phyloP scores from a whole-genome alignment of 352 stramenopile species.

The Blastocystis sp. region DNA sequence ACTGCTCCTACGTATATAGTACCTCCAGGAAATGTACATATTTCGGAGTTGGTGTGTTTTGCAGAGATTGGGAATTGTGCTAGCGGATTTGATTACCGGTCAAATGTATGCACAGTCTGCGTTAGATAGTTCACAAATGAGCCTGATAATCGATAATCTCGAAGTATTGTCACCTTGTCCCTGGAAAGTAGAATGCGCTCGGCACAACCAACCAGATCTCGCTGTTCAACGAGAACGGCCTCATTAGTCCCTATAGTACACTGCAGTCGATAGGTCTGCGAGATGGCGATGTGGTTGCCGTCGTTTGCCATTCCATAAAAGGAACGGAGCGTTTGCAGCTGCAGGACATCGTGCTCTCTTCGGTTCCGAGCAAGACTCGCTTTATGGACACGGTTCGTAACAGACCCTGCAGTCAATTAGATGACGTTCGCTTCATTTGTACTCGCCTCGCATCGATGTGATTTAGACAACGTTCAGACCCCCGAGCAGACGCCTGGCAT shows the following conservation, averaged over 20 bases:
- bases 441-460: not conserved
- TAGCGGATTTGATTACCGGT: slow-evolving; percentile 8
- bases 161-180: not conserved
- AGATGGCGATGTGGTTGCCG: not conserved
- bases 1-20: not conserved
- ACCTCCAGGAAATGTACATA: not conserved
- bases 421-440: not conserved
- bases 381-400: not conserved
- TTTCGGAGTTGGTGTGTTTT: not conserved
- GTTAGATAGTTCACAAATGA: not conserved
- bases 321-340: not conserved
- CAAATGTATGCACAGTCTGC: not conserved
- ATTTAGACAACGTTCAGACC: not conserved
- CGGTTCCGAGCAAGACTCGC: not conserved
- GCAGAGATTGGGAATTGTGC: not conserved
- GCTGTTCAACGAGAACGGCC: slow-evolving; percentile 33
- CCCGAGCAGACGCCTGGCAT: not conserved
- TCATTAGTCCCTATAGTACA: not conserved
- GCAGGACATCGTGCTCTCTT: not conserved
- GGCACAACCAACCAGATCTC: not conserved
- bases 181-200: not conserved
- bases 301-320: not conserved
- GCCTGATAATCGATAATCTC: slow-evolving; percentile 26
- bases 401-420: not conserved
- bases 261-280: not conserved